Base-by-base conservation (phyloP, 148 eudicot genomes). In the Cornus controversa region DNA sequence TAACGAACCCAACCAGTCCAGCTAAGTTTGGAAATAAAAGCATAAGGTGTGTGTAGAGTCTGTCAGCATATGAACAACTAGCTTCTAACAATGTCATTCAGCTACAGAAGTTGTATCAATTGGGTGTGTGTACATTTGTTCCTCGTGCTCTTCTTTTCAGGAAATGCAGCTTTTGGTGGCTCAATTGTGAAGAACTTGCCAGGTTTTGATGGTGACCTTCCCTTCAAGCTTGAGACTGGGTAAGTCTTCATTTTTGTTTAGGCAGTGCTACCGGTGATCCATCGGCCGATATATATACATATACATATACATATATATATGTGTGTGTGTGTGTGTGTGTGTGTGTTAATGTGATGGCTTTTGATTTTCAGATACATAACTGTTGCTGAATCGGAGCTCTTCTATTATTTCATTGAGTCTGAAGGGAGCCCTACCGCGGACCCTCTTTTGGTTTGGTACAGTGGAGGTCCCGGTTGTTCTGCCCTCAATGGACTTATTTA, bases 171-270 rank as follows among this genome's bases (percentile, higher is more conserved):
- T 54, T 57, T 74, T 27, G 5, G 73, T 67, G 81, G 71, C 47
- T 71, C 57, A 68, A 74, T 78, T 42, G 84, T 84, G 42, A 73
- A 78, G 27, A 54, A 62, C 60, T 78, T 84, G 47, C 87, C 84
- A 20, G 87, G 87, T 6, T 84, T n/a, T 76, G 75, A 79, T 28
- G 84, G 87, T 10, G 76, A 81, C 67, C 87, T 84, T 66, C 87
- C 87, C 6, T 84, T 84, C 82, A 81, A 74, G 69, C 84, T 84
- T 29, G 87, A 84, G 40, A 84, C 87, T 3, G 87, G 87, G 87
- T 81, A 57, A 37, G 53, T 70, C 4, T 50, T 16, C 18, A 0
- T 50, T 50, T 50, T 50, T 50, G 1, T 11, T 50, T 50, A 11
- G 2, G 6, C n/a, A n/a, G n/a, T n/a, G n/a, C n/a, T n/a, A n/a